Evolutionary conservation across 345 rosid species (phyloP).

Genomic region (Lepidium africanum): DNA sequence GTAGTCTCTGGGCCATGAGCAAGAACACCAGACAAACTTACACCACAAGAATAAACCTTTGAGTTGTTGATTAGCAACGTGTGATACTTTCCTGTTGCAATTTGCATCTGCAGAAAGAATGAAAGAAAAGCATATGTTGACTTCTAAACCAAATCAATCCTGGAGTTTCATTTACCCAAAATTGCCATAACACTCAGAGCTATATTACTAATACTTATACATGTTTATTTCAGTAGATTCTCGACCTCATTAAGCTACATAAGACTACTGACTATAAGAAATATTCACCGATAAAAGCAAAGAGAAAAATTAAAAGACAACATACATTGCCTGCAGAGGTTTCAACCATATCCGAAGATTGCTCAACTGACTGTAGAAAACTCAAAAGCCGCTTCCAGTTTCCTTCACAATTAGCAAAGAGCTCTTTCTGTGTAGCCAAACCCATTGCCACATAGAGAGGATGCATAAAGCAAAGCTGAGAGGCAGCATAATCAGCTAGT

Average conservation of each 20-base stretch:
- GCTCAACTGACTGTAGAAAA: constrained; percentile 81
- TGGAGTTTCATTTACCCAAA: neutral
- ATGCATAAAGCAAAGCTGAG: constrained; percentile 60
- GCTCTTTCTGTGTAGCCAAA: constrained; percentile 41
- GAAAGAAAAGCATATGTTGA: constrained; percentile 10
- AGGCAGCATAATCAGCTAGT: constrained; percentile 72
- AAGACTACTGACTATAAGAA: neutral
- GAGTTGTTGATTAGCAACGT: constrained; percentile 82
- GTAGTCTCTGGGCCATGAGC: constrained; percentile 95
- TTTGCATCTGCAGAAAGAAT: constrained; percentile 66
- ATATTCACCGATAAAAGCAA: neutral
- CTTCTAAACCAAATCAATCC: neutral
- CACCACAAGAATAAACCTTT: constrained; percentile 85
- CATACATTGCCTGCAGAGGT: constrained; percentile 91
- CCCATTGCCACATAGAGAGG: constrained; percentile 51
- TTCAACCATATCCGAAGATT: constrained; percentile 61
- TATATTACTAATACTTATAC: neutral
- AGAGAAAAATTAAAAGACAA: constrained; percentile 18
- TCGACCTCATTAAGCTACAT: neutral
- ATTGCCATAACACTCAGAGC: neutral
- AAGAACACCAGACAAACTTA: constrained; percentile 82
- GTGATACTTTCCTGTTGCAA: constrained; percentile 87
- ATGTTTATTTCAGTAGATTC: neutral
- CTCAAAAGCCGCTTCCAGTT: constrained; percentile 87
- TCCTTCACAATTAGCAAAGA: constrained; percentile 68